Evolutionary conservation across 2,329 filamentous ascomycete genomes (phyloP).

Genomic region (Aureobasidium sp.): DNA sequence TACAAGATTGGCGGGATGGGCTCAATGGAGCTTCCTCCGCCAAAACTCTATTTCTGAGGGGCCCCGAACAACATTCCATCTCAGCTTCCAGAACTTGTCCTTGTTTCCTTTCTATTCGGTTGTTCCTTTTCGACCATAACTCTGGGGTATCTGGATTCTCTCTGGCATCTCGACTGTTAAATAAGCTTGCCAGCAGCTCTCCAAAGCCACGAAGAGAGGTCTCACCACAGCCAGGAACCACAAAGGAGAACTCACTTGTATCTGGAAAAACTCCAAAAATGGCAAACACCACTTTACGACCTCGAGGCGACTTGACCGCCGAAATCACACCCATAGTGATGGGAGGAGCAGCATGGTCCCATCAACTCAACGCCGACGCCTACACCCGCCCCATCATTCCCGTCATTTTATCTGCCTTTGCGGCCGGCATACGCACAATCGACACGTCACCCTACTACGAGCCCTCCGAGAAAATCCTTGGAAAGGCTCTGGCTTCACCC

Average conservation of each 20-base stretch:
- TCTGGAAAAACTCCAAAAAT: background rate
- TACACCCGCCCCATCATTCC: conserved; percentile 56
- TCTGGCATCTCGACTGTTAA: background rate
- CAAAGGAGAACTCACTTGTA: background rate
- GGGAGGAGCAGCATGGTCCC: conserved; percentile 77
- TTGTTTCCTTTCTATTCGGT: background rate
- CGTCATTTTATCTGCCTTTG: conserved; percentile 62
- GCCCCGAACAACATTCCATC: background rate
- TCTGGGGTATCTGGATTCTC: too few species aligned
- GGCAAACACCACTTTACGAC: background rate
- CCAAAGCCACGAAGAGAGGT: background rate
- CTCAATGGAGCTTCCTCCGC: background rate
- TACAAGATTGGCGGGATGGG: background rate
- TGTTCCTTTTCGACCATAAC: background rate
- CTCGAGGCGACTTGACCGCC: background rate
- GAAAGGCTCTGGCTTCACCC: conserved; percentile 46
- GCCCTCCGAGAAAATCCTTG: conserved; percentile 68
- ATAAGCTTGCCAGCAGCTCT: background rate
- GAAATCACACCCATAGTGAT: conserved; percentile 65
- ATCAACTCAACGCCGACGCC: conserved; percentile 65
- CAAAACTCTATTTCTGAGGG: background rate
- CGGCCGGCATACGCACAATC: conserved; percentile 62
- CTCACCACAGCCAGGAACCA: background rate
- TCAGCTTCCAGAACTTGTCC: background rate
- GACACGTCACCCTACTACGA: conserved; percentile 84